Base-by-base conservation (phyloP, 257 asterid genomes). In the Penstemon davidsonii region DNA sequence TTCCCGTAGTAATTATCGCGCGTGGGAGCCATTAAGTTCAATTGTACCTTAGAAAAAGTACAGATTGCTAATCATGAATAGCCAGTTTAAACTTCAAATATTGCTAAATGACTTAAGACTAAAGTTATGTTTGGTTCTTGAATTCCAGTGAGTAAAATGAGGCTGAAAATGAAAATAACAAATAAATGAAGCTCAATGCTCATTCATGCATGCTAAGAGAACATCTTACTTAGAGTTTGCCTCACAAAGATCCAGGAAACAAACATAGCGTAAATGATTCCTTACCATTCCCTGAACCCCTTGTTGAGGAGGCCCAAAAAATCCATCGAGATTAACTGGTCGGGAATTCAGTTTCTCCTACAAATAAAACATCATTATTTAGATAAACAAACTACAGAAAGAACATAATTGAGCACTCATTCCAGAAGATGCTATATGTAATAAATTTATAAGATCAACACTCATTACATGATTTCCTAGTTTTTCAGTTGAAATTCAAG, bases 251-350 rank as follows among this genome's bases (percentile, higher is more conserved):
- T 25, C 33, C 33, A 25, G 33, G 2, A 25, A 25, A 25, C 33
- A 25, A 25, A 0, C 33, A 25, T 25, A 25, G 33, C 33, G 33
- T 0, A 25, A 25, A 25, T 25, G 33, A 25, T 0, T 62, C 56
- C 88, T 67, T 82, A 93, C 99, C 94, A 93, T 88, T 76, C 96
- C 96, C 47, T 84, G 91, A 60, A 87, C 92, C 42, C 89, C 84
- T 73, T 81, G 96, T 70, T 88, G n/a, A n/a, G n/a, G 96, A 42
- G 85, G 68, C 33, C 89, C 86, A 65, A 82, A 88, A 83, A 79
- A 85, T 55, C 99, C 89, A 72, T 93, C 96, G 70, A 90, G 85
- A 68, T 74, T 85, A 62, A 87, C 87, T 5, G 92, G 84, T 74
- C 99, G 82, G 45, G 97, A 69, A 68, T 69, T 83, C 78, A 90